Base-by-base conservation (phyloP, 805 yeast species). In the Lipomyces yamanashiensis region DNA sequence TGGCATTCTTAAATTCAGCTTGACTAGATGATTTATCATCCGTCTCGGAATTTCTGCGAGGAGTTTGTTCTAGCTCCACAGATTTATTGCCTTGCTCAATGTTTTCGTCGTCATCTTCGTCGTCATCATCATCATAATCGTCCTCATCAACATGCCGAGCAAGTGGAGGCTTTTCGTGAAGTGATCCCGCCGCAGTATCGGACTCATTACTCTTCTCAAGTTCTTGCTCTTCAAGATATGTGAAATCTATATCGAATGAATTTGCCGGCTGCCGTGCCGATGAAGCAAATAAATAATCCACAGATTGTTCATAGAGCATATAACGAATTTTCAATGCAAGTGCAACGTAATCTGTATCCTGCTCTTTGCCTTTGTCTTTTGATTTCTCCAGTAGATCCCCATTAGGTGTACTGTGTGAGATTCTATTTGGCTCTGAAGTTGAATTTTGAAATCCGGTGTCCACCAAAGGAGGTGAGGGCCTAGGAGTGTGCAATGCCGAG, bases 311-410 rank as follows among this genome's bases (percentile, higher is more conserved):
- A 67, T 72, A 78, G 17, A 78, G 72, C 81, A 78, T 78, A 57
- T 75, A 78, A 21, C 81, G 66, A 9, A 79, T 76, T 40, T 78
- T 72, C 53, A 77, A 72, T 44, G 80, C 77, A 51, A 78, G 67
- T 37, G 69, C 68, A 12, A 75, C 67, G 12, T 75, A 65, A 58
- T 78, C 80, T 12, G 77, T 48, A n/a, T 51, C 40, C 15, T 48
- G 39, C 7, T 43, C 57, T 39, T 41, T 45, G 49, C n/a, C 19
- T 19, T 44, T 19, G 45, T 61, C 54, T 49, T 10, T 51, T 40
- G 33, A 9, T 49, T 7, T 48, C 17, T 28, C 52, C 2, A 39
- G 21, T 17, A 34, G 21, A n/a, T 4, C 54, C 15, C 5, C 41
- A 15, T 15, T 13, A n/a, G 10, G 13, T 23, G n/a, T 28, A 36